Evolutionary conservation across 2,329 filamentous ascomycete genomes (phyloP).

Genomic region (Fusarium pseudograminearum): DNA sequence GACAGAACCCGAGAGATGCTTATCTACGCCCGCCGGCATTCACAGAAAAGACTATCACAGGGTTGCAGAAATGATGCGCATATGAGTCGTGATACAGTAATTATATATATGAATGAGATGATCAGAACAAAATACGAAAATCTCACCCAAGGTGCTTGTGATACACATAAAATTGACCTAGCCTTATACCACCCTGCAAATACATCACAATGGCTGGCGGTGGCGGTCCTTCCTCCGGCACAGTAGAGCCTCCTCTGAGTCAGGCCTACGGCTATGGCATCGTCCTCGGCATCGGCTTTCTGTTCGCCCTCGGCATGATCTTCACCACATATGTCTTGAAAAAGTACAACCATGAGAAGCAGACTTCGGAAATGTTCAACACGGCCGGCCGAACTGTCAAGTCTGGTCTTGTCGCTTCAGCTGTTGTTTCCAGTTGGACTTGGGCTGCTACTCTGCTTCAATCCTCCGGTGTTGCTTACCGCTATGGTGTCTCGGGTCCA

Average conservation of each 20-base stretch:
- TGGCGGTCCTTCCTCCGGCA: slow-evolving; percentile 33
- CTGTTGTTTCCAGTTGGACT: slow-evolving; percentile 94
- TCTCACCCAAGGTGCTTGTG: not conserved
- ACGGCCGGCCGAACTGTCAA: slow-evolving; percentile 91
- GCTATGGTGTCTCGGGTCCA: slow-evolving; percentile 75
- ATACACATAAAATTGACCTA: not conserved
- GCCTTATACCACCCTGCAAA: not conserved
- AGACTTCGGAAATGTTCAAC: slow-evolving; percentile 93
- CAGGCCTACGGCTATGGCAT: slow-evolving; percentile 83
- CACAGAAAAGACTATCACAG: slow-evolving; percentile 4
- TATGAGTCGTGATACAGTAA: not conserved
- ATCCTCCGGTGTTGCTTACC: slow-evolving; percentile 83
- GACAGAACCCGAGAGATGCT: not conserved
- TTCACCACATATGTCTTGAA: slow-evolving; percentile 32
- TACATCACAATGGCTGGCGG: slow-evolving; percentile 35
- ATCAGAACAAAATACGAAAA: accelerated
- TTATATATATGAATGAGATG: slow-evolving; percentile 5
- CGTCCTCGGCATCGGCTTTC: slow-evolving; percentile 78
- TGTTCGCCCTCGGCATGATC: slow-evolving; percentile 78
- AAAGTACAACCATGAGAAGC: slow-evolving; percentile 71
- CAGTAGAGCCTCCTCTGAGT: slow-evolving; percentile 53
- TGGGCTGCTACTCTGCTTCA: slow-evolving; percentile 89
- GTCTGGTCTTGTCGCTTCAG: slow-evolving; percentile 86
- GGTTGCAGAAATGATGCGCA: slow-evolving; percentile 2
- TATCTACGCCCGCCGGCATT: slow-evolving; percentile 34